Evolutionary conservation across 345 rosid species (phyloP), one percentile per base, ranked within the genome.

Genomic region (Salix arbutifolia): DNA sequence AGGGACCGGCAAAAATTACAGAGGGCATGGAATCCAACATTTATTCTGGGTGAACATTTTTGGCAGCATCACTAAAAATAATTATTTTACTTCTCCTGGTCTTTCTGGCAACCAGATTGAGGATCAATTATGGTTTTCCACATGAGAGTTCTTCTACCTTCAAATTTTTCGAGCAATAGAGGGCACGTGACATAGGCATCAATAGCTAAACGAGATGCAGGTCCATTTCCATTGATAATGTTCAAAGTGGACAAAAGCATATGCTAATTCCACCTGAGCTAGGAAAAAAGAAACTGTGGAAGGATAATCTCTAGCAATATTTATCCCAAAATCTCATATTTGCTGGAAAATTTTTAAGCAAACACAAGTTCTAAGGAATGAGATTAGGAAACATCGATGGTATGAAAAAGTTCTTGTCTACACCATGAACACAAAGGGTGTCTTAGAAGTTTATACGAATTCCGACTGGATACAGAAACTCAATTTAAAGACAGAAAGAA

Each of bases 391-490:
- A 69, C 26, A 42, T 73, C 31, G 23, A 46, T 64, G 74, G 71
- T 17, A 69, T 25, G 71, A 62, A 72, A 68, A 28, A 68, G 46
- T 38, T 35, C 53, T 28, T 62, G 69, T 71, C 79, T 83, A 79
- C 74, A 80, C 84, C 84, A 82, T 44, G 69, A 21, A 84, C 81
- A 73, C 82, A 77, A 86, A 78, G 82, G 78, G 71, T 40, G 44
- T 75, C 66, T 72, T 66, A 33, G 66, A 77, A 56, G 73, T 80
- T 73, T 74, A 64, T 79, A 76, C 60, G 67, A 44, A 73, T 75
- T 58, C 81, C 78, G 74, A 58, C 73, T 53, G 65, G 78, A 79
- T 78, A 86, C 82, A 82, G 74, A 84, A 11, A 79, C 88, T 84
- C 83, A 62, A 70, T 64, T 74, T 71, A 71, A 73, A 58, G 70